Evolutionary conservation across 108 stramenopile species (phyloP).

Genomic region (Aurantiochytrium sp.): DNA sequence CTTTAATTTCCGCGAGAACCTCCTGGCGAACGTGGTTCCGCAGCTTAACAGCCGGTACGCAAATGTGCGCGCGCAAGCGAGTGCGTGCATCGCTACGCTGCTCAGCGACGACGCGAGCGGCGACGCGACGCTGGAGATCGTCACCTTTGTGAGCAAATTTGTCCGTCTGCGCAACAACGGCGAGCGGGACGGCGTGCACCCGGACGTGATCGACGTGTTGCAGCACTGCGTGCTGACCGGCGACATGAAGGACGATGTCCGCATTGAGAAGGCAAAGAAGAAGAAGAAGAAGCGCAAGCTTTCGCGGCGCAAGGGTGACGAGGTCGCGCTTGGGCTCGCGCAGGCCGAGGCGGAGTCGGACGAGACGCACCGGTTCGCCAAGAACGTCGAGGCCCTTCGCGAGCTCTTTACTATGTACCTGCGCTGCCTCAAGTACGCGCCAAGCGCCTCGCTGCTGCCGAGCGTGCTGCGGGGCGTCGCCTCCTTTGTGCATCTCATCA

Average conservation of each 20-base stretch:
- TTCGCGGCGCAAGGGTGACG: constrained; percentile 57
- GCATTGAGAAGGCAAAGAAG: constrained; percentile 62
- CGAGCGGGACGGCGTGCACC: constrained; percentile 48
- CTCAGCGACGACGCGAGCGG: constrained; percentile 70
- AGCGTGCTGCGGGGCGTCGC: constrained; percentile 72
- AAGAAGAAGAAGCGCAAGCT: constrained; percentile 56
- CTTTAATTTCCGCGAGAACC: constrained; percentile 80
- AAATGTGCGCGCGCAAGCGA: constrained; percentile 66
- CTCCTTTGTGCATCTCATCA: constrained; percentile 78
- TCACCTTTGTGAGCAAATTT: constrained; percentile 65
- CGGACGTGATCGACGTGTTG: constrained; percentile 67
- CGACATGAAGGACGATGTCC: constrained; percentile 73
- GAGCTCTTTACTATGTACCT: constrained; percentile 73
- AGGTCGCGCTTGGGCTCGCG: constrained; percentile 70
- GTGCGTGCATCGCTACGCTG: constrained; percentile 59
- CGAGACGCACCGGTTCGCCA: constrained; percentile 65
- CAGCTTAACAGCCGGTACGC: constrained; percentile 60
- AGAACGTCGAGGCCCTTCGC: constrained; percentile 71
- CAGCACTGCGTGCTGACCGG: constrained; percentile 70
- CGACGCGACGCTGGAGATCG: constrained; percentile 72
- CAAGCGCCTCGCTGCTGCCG: constrained; percentile 58
- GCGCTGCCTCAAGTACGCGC: constrained; percentile 66
- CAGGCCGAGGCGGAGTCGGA: constrained; percentile 74
- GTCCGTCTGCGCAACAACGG: constrained; percentile 56
- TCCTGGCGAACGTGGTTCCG: constrained; percentile 63